Evolutionary conservation across 1,139 yeast species (phyloP).

Genomic region (Nakaseomyces kungkrabaensis): DNA sequence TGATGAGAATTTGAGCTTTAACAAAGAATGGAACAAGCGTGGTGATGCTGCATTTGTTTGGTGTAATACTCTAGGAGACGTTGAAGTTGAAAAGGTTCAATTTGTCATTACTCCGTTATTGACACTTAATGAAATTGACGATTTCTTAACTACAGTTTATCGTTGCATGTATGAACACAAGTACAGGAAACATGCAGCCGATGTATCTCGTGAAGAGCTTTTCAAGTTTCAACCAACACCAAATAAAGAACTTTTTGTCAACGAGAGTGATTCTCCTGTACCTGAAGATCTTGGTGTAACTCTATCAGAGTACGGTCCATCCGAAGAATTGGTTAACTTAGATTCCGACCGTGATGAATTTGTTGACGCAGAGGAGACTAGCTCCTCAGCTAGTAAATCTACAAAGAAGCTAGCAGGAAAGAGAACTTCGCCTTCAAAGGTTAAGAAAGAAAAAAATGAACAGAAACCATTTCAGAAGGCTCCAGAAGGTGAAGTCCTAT

Average conservation of each 20-base stretch:
- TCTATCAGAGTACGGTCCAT: neutral
- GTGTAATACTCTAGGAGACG: slow-evolving; percentile 70
- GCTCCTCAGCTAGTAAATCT: neutral
- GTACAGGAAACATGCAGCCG: slow-evolving; percentile 46
- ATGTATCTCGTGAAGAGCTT: slow-evolving; percentile 40
- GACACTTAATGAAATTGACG: slow-evolving; percentile 46
- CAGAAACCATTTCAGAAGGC: slow-evolving; percentile 3
- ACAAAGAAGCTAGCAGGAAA: neutral
- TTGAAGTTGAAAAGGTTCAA: slow-evolving; percentile 77
- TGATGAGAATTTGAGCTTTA: slow-evolving; percentile 35
- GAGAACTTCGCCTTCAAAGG: neutral
- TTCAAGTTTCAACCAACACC: neutral
- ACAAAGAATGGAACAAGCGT: slow-evolving; percentile 34
- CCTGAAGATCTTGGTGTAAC: neutral
- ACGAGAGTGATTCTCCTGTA: neutral
- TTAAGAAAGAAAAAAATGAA: neutral
- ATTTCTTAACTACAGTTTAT: slow-evolving; percentile 53
- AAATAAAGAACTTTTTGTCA: neutral
- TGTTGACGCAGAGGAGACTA: slow-evolving; percentile 3
- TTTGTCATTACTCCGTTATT: slow-evolving; percentile 64
- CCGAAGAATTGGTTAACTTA: neutral
- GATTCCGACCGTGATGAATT: slow-evolving; percentile 6
- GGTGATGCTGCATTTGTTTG: slow-evolving; percentile 55
- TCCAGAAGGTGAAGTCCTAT: slow-evolving; percentile 18
- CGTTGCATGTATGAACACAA: slow-evolving; percentile 72